phyloP scores from a whole-genome alignment of 208 protist species.

The Phytomonas sp. region DNA sequence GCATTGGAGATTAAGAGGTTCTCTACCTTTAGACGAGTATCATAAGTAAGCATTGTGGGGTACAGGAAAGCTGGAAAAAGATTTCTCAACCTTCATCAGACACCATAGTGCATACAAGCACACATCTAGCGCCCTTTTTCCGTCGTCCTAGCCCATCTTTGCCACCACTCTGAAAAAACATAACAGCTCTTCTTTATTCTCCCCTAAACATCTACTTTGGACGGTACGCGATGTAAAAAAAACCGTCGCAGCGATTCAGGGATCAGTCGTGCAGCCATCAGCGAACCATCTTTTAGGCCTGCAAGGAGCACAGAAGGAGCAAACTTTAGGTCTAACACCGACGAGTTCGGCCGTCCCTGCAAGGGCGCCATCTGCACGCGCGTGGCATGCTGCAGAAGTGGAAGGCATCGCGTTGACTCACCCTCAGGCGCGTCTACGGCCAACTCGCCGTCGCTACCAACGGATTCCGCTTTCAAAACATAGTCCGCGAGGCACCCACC shows the following conservation, averaged over 20 bases:
- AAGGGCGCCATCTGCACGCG: constrained; percentile 33
- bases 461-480: neutral
- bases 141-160: too few relatives aligned
- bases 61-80: too few relatives aligned
- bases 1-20: too few relatives aligned
- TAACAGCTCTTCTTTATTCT: too few relatives aligned
- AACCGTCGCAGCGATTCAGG: constrained; percentile 21
- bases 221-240: constrained; percentile 9
- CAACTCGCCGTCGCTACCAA: too few relatives aligned
- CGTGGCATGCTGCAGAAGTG: constrained; percentile 26
- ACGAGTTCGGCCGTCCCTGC: constrained; percentile 12
- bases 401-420: neutral
- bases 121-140: too few relatives aligned
- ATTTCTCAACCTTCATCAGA: too few relatives aligned
- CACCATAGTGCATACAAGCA: too few relatives aligned
- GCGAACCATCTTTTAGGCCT: constrained; percentile 62
- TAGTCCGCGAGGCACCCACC: constrained; percentile 11
- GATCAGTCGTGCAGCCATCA: constrained; percentile 61
- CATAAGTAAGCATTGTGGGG: too few relatives aligned
- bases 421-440: constrained; percentile 13
- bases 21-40: too few relatives aligned
- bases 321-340: constrained; percentile 56
- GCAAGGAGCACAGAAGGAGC: constrained; percentile 78
- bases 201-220: neutral
- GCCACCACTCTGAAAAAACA: too few relatives aligned